Conservation (phyloP, 2,329 filamentous ascomycete species). For the Chalaropsis thielavioides region DNA sequence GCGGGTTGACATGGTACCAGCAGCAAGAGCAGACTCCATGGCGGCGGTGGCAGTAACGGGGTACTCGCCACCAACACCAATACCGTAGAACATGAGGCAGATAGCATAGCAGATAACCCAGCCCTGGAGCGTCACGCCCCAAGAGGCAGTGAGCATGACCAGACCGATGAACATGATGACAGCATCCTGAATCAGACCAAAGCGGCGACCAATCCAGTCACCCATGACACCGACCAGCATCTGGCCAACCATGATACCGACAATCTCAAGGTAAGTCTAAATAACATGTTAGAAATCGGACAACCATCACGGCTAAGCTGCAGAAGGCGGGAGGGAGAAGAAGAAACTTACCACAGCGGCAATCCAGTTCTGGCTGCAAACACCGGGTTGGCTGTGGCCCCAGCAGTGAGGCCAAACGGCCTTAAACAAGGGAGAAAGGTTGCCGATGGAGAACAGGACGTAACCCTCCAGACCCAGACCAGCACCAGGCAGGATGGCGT, state of each 20-base stretch:
- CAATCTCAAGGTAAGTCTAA: constrained; percentile 72
- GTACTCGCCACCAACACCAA: constrained; percentile 71
- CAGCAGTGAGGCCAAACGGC: constrained; percentile 68
- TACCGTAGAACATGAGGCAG: constrained; percentile 68
- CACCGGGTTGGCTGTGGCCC: constrained; percentile 37
- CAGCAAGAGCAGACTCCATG: constrained; percentile 79
- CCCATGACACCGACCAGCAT: constrained; percentile 63
- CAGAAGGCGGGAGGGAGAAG: not conserved
- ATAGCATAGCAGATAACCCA: constrained; percentile 97
- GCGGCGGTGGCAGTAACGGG: constrained; percentile 92
- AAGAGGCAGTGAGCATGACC: constrained; percentile 78
- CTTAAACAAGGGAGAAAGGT: constrained; percentile 68
- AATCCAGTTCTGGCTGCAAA: constrained; percentile 66
- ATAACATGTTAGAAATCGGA: not conserved
- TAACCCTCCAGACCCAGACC: constrained; percentile 90
- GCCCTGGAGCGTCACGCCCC: constrained; percentile 74
- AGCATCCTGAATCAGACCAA: constrained; percentile 91
- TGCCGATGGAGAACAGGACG: constrained; percentile 92
- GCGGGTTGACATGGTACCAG: constrained; percentile 74
- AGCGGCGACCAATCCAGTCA: constrained; percentile 75
- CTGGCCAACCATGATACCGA: constrained; percentile 90
- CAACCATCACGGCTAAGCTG: not conserved
- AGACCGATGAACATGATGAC: constrained; percentile 86
- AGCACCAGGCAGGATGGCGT: constrained; percentile 83
- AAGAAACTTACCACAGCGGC: constrained; percentile 42